Percentiles rank a stretch among this genome's conserved stretches.
These are phyloP conservation scores for Malus sylvestris DNA, from an alignment of 306 rosid species.

Conservation along the genomic window DNA sequence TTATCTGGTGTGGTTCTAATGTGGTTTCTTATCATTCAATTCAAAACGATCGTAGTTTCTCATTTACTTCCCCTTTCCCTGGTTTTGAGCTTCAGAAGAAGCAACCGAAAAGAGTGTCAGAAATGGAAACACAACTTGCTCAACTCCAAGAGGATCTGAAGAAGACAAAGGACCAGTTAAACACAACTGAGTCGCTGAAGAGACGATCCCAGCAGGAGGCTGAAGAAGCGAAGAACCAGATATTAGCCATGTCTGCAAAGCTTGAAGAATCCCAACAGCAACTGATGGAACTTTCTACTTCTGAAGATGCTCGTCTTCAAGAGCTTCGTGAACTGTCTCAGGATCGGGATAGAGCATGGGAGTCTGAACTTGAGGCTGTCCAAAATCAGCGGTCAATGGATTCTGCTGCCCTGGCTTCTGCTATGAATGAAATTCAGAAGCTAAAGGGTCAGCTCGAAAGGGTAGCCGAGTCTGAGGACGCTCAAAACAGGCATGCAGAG, in stretches of 20 bases:
- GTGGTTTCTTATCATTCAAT: not conserved
- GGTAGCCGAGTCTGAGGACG: conserved; percentile 48
- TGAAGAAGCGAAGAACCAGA: conserved; percentile 63
- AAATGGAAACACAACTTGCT: conserved; percentile 57
- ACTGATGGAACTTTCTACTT: conserved; percentile 56
- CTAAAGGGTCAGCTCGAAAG: conserved; percentile 70
- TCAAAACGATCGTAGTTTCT: not conserved
- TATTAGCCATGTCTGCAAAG: conserved; percentile 42
- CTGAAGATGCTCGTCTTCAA: conserved; percentile 67
- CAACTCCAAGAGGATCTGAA: conserved; percentile 70
- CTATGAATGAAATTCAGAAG: conserved; percentile 76
- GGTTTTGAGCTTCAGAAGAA: conserved; percentile 44
- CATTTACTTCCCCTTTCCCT: not conserved
- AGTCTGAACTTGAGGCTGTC: conserved; percentile 84
- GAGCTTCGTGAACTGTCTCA: conserved; percentile 74
- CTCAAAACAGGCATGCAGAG: conserved; percentile 41
- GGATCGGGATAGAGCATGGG: conserved; percentile 86
- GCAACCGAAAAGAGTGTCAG: conserved; percentile 46
- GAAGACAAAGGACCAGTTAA: conserved; percentile 62
- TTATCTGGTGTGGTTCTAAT: not conserved
- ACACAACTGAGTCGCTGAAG: conserved; percentile 51
- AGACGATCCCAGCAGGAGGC: conserved; percentile 60
- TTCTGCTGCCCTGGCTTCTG: conserved; percentile 64
- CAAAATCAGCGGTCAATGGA: conserved; percentile 89
- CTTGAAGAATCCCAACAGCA: conserved; percentile 74